phyloP scores from a whole-genome alignment of 805 yeast species.

The Metschnikowia lachancei region DNA sequence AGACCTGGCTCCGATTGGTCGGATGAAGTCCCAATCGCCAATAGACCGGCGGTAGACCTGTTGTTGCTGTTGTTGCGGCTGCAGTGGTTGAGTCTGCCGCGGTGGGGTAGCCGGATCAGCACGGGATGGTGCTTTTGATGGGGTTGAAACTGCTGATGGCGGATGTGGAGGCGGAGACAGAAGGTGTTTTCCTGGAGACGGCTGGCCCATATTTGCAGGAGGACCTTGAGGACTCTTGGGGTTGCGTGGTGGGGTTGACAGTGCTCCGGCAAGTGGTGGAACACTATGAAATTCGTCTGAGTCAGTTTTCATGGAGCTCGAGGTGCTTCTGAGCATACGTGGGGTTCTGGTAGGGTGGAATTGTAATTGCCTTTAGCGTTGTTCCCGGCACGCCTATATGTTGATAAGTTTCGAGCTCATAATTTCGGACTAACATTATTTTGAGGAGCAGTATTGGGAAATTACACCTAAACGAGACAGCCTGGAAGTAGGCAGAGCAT shows the following conservation, averaged over 20 bases:
- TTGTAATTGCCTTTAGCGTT: background rate
- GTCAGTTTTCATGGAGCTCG: slow-evolving; percentile 11
- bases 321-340: slow-evolving; percentile 59
- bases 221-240: slow-evolving; percentile 5
- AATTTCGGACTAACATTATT: too few species aligned
- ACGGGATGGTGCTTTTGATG: background rate
- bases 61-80: slow-evolving; percentile 24
- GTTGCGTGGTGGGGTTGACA: slow-evolving; percentile 2
- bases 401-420: too few species aligned
- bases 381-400: slow-evolving; percentile 4
- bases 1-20: slow-evolving; percentile 96
- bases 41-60: slow-evolving; percentile 81
- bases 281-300: background rate
- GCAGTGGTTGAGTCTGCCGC: background rate
- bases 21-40: slow-evolving; percentile 95
- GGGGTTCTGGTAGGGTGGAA: slow-evolving; percentile 55
- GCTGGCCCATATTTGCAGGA: slow-evolving; percentile 12
- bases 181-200: background rate
- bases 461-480: too few species aligned
- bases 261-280: background rate
- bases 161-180: background rate
- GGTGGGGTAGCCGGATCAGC: background rate
- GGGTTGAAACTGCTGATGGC: background rate
- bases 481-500: too few species aligned
- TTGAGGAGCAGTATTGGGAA: too few species aligned